Evolutionary conservation across 2,329 filamentous ascomycete genomes (phyloP).

Genomic region (Fonsecaea multimorphosa): DNA sequence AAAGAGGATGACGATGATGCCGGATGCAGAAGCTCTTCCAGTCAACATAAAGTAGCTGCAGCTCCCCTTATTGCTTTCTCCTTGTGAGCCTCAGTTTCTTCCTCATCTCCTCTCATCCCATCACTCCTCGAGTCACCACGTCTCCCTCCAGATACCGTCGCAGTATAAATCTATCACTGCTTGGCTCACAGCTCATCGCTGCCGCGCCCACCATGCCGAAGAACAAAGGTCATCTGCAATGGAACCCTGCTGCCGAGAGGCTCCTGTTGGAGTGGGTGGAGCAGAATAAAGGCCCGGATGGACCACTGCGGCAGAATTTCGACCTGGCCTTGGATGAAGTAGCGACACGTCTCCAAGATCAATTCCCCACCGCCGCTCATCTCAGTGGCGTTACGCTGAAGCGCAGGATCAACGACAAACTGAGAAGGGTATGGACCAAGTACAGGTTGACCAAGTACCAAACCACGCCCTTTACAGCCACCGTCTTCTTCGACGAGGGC

Average conservation of each 20-base stretch:
- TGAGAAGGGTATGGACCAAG: background rate
- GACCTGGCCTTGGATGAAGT: background rate
- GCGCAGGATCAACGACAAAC: background rate
- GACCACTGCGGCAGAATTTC: background rate
- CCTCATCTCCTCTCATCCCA: background rate
- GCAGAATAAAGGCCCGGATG: slow-evolving; percentile 4
- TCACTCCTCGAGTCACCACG: background rate
- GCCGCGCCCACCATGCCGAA: background rate
- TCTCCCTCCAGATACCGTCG: background rate
- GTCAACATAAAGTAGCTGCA: background rate
- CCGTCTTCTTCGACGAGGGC: background rate
- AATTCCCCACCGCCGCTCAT: background rate
- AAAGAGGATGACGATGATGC: background rate
- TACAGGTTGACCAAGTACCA: background rate
- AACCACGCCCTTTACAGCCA: background rate
- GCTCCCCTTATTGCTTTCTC: background rate
- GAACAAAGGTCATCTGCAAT: background rate
- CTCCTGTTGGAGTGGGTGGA: slow-evolving; percentile 9
- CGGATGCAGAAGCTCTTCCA: background rate
- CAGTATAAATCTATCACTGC: background rate
- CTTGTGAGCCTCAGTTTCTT: background rate
- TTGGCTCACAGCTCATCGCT: too few relatives aligned
- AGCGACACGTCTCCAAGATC: background rate
- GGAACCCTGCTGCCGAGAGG: background rate
- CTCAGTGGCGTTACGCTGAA: background rate